phyloP scores from a whole-genome alignment of 2,329 filamentous ascomycete species.

The Trichoderma arundinaceum region DNA sequence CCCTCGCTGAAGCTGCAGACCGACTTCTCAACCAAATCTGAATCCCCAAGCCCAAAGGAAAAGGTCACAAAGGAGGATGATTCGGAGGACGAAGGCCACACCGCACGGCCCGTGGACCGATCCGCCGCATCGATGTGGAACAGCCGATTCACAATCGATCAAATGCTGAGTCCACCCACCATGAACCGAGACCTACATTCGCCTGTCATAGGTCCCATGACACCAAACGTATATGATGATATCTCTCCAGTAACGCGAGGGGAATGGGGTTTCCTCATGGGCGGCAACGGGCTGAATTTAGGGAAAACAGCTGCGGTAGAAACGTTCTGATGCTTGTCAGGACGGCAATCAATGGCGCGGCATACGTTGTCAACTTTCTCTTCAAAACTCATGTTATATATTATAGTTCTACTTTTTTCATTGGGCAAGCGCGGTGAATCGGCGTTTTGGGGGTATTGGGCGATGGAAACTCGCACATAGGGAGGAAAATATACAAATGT shows the following conservation, averaged over 20 bases:
- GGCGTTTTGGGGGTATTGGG: constrained; percentile 24
- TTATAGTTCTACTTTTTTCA: constrained; percentile 19
- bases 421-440: constrained; percentile 30
- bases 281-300: constrained; percentile 51
- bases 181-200: constrained; percentile 32
- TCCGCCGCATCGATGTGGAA: constrained; percentile 41
- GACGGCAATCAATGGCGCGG: not conserved
- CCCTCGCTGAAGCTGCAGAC: constrained; percentile 52
- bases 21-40: constrained; percentile 43
- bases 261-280: constrained; percentile 67
- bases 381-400: constrained; percentile 13
- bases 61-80: constrained; percentile 34
- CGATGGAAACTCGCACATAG: not conserved
- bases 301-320: constrained; percentile 57
- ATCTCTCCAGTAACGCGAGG: constrained; percentile 66
- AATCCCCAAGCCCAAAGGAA: constrained; percentile 12
- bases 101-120: constrained; percentile 46
- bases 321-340: constrained; percentile 50
- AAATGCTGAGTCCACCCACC: constrained; percentile 46
- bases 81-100: constrained; percentile 47
- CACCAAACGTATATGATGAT: constrained; percentile 65
- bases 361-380: constrained; percentile 1
- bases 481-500: constrained; percentile 20
- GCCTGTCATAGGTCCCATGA: constrained; percentile 53
- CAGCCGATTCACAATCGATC: constrained; percentile 49